Conservation (phyloP, 139 green algal species). For the Asterochloris sp. region DNA sequence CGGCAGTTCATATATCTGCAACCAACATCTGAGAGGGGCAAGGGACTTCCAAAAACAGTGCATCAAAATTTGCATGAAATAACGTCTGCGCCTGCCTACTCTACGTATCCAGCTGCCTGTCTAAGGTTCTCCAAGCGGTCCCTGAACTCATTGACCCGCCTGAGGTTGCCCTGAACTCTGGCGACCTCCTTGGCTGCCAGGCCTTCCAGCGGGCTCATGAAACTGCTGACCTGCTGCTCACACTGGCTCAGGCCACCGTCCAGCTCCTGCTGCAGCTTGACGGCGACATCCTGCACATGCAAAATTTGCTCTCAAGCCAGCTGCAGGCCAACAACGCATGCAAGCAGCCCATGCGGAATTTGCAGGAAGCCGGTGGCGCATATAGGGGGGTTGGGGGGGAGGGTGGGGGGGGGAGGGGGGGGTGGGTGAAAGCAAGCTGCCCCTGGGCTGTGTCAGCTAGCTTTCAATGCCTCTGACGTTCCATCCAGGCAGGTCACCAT, state of each 20-base stretch:
- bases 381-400: not conserved
- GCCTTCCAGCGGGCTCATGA: slow-evolving; percentile 41
- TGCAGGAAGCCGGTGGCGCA: not conserved
- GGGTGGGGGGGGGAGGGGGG: not conserved
- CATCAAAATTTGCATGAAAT: not conserved
- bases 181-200: slow-evolving; percentile 23
- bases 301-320: not conserved
- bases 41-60: too few species aligned
- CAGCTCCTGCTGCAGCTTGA: slow-evolving; percentile 40
- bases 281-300: slow-evolving; percentile 31
- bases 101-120: slow-evolving; percentile 35
- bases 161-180: slow-evolving; percentile 19
- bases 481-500: too few species aligned
- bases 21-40: too few species aligned
- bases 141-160: slow-evolving; percentile 2
- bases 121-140: slow-evolving; percentile 29
- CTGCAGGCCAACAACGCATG: not conserved
- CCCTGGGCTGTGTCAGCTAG: not conserved
- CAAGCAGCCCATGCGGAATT: not conserved
- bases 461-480: too few species aligned
- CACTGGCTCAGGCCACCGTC: slow-evolving; percentile 21
- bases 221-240: slow-evolving; percentile 22
- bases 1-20: too few species aligned
- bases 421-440: not conserved
- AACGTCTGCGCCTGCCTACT: slow-evolving; percentile 13